A percentile compares a stretch with the other conserved stretches of the same genome.
These are phyloP conservation scores for Saussurea involucrata DNA, from an alignment of 129 eudicot genomes.

Conservation along the genomic window DNA sequence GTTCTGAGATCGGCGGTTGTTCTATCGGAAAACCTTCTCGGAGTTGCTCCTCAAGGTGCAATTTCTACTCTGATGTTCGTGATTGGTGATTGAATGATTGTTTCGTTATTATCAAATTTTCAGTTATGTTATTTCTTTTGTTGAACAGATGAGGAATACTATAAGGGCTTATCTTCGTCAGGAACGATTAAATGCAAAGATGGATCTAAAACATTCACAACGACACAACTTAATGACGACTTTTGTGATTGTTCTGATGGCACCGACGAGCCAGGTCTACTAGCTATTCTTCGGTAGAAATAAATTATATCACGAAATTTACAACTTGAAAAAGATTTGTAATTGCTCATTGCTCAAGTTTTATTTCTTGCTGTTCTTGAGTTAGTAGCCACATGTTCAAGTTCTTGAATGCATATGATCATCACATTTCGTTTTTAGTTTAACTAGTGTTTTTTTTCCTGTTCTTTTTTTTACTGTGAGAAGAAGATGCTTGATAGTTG, in stretches of 20 bases:
- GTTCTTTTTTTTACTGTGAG: background rate
- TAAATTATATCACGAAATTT: background rate
- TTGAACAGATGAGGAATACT: conserved; percentile 65
- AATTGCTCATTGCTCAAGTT: background rate
- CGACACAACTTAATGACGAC: conserved; percentile 72
- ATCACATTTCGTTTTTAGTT: background rate
- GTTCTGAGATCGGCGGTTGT: conserved; percentile 30
- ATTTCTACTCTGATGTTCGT: conserved; percentile 1
- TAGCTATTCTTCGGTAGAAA: background rate
- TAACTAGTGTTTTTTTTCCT: background rate
- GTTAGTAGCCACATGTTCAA: conserved; percentile 6
- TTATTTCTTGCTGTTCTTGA: background rate
- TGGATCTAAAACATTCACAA: conserved; percentile 71
- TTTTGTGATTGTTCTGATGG: conserved; percentile 95
- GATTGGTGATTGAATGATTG: background rate
- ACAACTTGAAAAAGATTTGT: background rate
- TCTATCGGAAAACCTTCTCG: conserved; percentile 22
- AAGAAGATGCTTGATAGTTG: background rate
- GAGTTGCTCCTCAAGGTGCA: conserved; percentile 31
- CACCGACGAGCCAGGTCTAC: conserved; percentile 85
- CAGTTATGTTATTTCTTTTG: background rate
- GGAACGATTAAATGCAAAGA: conserved; percentile 69
- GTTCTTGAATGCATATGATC: background rate
- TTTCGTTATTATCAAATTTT: background rate
- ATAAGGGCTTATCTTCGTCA: conserved; percentile 31